Evolutionary conservation across 2,329 filamentous ascomycete genomes (phyloP).

Genomic region (Colletotrichum sp.): DNA sequence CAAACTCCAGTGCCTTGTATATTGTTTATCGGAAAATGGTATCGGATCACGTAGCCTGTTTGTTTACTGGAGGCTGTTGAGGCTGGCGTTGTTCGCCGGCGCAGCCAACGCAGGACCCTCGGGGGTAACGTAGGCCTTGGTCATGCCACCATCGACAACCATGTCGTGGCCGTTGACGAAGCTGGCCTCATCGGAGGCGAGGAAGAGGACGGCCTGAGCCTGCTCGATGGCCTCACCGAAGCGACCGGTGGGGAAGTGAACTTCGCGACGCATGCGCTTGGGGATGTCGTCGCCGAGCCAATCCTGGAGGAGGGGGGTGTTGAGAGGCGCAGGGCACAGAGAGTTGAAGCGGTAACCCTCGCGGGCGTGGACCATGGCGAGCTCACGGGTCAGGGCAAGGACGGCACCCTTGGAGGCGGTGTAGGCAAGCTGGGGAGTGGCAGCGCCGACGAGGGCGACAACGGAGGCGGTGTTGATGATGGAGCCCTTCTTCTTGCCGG

Average conservation of each 20-base stretch:
- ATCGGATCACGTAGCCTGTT: neutral
- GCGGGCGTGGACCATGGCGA: constrained; percentile 89
- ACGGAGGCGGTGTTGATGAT: constrained; percentile 94
- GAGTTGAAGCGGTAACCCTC: constrained; percentile 91
- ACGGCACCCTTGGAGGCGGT: constrained; percentile 95
- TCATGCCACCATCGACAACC: constrained; percentile 95
- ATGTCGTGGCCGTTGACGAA: constrained; percentile 94
- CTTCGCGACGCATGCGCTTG: constrained; percentile 82
- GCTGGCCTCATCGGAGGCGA: constrained; percentile 86
- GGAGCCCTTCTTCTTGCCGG: constrained; percentile 79
- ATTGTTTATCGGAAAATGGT: neutral
- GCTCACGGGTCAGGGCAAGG: constrained; percentile 84
- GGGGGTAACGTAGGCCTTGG: constrained; percentile 82
- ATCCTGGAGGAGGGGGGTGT: constrained; percentile 90
- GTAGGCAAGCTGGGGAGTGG: constrained; percentile 89
- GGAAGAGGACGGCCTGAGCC: constrained; percentile 85
- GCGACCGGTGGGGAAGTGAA: constrained; percentile 87
- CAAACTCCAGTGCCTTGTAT: constrained; percentile 11
- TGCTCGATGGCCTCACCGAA: constrained; percentile 96
- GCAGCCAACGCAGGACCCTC: constrained; percentile 61
- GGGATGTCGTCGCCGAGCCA: constrained; percentile 87
- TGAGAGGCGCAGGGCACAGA: constrained; percentile 88
- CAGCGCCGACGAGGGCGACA: constrained; percentile 84
- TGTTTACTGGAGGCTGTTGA: constrained; percentile 4
- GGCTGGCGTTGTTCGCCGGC: constrained; percentile 64